phyloP scores from a whole-genome alignment of 306 rosid genomes.

The Ochetophila trinervis region DNA sequence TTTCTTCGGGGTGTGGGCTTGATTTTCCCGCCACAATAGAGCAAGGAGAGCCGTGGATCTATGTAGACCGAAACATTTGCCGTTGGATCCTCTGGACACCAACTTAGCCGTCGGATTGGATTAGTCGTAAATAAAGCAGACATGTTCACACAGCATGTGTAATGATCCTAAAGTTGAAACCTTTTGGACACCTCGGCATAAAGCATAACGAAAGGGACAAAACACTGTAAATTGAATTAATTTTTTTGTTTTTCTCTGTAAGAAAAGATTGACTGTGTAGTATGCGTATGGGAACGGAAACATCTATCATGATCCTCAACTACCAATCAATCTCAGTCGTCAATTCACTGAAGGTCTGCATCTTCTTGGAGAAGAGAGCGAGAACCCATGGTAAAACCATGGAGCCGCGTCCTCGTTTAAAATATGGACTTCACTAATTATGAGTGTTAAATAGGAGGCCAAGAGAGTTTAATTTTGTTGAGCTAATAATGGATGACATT shows the following conservation, averaged over 20 bases:
- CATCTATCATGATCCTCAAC: background rate
- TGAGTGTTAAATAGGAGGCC: background rate
- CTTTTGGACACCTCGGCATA: slow-evolving; percentile 30
- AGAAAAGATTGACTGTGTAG: background rate
- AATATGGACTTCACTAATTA: no score
- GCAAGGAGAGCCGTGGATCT: slow-evolving; percentile 35
- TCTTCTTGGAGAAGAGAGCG: background rate
- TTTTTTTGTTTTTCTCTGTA: background rate
- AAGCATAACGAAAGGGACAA: slow-evolving; percentile 20
- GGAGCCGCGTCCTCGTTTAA: background rate
- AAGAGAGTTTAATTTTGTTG: no score
- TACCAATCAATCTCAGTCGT: slow-evolving; percentile 9
- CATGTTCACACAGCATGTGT: slow-evolving; percentile 41
- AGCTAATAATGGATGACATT: background rate
- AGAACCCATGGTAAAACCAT: background rate
- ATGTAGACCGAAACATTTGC: background rate
- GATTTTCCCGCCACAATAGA: slow-evolving; percentile 52
- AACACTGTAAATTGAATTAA: background rate
- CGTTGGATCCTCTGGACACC: slow-evolving; percentile 23
- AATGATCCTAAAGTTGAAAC: slow-evolving; percentile 46
- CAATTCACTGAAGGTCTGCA: background rate
- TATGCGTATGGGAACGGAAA: background rate
- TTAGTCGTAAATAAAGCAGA: slow-evolving; percentile 25
- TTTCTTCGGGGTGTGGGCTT: slow-evolving; percentile 17
- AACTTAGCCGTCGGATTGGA: slow-evolving; percentile 25